Conservation (phyloP, 768 basidiomycete species). For the Boletus rubroflammeus region DNA sequence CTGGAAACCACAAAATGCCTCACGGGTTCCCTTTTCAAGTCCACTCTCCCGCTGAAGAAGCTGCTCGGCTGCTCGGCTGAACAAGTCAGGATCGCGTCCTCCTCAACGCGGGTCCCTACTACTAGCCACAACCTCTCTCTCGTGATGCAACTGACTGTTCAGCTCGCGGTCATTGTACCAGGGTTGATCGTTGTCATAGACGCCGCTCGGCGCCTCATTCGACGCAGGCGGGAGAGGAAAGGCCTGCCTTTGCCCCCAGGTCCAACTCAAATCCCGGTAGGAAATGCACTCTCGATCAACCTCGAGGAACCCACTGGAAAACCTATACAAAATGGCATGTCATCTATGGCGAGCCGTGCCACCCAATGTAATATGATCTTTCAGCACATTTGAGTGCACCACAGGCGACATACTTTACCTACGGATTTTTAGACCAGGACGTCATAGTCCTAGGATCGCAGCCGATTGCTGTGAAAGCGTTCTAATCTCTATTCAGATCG, state of each 20-base stretch:
- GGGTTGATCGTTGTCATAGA: background rate
- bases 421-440: background rate
- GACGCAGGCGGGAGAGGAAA: background rate
- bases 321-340: background rate
- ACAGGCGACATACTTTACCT: background rate
- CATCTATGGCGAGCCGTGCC: background rate
- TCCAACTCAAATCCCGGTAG: background rate
- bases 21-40: background rate
- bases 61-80: background rate
- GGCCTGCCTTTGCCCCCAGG: background rate
- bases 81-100: background rate
- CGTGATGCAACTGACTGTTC: background rate
- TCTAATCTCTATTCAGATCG: background rate
- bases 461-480: background rate
- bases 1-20: background rate
- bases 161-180: background rate
- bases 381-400: background rate
- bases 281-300: background rate
- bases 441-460: background rate
- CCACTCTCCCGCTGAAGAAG: background rate
- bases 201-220: background rate
- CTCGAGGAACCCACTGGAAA: background rate
- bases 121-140: background rate
- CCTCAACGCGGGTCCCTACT: background rate
- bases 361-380: background rate